These are phyloP conservation scores for Fusarium sp. DNA, from an alignment of 2,329 filamentous ascomycete species.

Conservation along the genomic window DNA sequence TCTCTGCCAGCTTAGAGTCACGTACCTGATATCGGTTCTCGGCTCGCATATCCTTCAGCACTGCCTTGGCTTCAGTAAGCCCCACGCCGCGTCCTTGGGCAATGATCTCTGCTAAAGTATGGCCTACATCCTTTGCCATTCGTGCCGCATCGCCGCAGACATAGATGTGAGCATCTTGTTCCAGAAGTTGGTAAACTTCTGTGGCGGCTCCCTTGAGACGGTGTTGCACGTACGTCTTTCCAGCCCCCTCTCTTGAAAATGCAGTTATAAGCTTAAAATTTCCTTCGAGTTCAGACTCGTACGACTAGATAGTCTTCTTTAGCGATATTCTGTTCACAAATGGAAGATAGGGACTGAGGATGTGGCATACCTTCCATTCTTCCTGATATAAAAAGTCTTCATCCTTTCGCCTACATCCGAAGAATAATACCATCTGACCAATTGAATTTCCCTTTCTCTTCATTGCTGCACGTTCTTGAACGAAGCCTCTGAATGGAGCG, in stretches of 20 bases:
- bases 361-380: slow-evolving; percentile 69
- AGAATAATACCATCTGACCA: slow-evolving; percentile 90
- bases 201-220: slow-evolving; percentile 83
- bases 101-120: slow-evolving; percentile 84
- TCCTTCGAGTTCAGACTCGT: slow-evolving; percentile 79
- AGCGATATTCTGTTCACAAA: too few species aligned
- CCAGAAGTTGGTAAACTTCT: slow-evolving; percentile 86
- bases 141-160: slow-evolving; percentile 97
- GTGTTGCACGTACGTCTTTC: slow-evolving; percentile 98
- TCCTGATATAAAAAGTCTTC: slow-evolving; percentile 93
- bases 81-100: slow-evolving; percentile 75
- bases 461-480: slow-evolving; percentile 90
- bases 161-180: slow-evolving; percentile 92
- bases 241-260: slow-evolving; percentile 84
- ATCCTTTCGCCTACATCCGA: slow-evolving; percentile 85
- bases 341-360: too few species aligned
- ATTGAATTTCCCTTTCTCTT: slow-evolving; percentile 82
- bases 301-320: too few species aligned
- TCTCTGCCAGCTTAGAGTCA: too few species aligned
- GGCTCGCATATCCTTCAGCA: background rate
- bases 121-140: slow-evolving; percentile 93
- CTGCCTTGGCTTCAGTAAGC: background rate
- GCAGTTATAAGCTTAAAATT: slow-evolving; percentile 90
- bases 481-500: slow-evolving; percentile 91
- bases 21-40: background rate